These are phyloP conservation scores for Ceratobasidium sp. DNA, from an alignment of 1,284 basidiomycete genomes.

Conservation along the genomic window DNA sequence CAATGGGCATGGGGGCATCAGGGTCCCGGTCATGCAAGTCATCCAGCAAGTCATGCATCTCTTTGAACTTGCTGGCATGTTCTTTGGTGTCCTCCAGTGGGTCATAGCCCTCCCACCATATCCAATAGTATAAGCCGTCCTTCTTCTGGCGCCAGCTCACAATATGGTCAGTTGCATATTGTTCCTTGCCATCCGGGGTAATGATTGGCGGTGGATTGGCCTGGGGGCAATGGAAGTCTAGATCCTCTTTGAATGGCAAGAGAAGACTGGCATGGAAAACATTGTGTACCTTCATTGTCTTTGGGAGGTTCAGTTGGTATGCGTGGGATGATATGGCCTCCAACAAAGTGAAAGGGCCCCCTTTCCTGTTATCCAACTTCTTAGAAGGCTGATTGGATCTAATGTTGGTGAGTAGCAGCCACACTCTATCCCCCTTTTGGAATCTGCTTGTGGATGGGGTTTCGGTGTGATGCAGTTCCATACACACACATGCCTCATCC, in stretches of 20 bases:
- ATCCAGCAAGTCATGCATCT: too few relatives aligned
- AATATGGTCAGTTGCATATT: slow-evolving; percentile 41
- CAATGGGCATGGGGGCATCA: too few relatives aligned
- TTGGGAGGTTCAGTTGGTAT: slow-evolving; percentile 15
- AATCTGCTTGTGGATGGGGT: too few relatives aligned
- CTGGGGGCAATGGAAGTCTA: background rate
- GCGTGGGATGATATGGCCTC: slow-evolving; percentile 14
- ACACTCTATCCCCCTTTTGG: too few relatives aligned
- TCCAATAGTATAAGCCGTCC: too few relatives aligned
- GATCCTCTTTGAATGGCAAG: background rate
- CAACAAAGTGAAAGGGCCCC: slow-evolving; percentile 27
- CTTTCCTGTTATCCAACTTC: slow-evolving; percentile 5
- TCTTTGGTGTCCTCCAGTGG: background rate
- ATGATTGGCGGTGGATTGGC: background rate
- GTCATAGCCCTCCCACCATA: background rate
- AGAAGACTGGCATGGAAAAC: slow-evolving; percentile 28
- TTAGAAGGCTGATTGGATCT: background rate
- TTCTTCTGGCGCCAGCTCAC: background rate
- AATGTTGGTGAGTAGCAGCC: background rate
- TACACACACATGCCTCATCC: too few relatives aligned
- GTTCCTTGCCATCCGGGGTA: slow-evolving; percentile 3
- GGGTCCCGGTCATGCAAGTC: too few relatives aligned
- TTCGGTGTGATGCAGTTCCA: too few relatives aligned
- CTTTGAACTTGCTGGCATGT: background rate
- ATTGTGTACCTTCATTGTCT: slow-evolving; percentile 16